A percentile compares a stretch with the other conserved stretches of the same genome.
Evolutionary conservation across 495 filamentous ascomycete genomes (phyloP).

Genomic region (Parathielavia hyrcaniae): DNA sequence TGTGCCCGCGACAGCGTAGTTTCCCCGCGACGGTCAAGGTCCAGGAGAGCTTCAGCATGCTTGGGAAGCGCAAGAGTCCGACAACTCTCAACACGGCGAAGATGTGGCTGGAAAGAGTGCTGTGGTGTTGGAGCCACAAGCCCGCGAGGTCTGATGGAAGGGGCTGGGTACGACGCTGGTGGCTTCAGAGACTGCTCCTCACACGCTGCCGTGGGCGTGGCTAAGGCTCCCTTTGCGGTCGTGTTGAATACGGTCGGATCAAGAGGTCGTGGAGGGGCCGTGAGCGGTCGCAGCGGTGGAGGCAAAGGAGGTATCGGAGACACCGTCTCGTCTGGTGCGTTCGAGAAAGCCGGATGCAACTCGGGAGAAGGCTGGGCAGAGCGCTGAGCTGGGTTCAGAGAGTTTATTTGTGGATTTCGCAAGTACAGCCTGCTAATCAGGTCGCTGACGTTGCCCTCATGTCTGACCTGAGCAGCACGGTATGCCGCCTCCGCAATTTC

Average conservation of each 20-base stretch:
- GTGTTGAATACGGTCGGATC: not conserved
- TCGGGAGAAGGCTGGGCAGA: not conserved
- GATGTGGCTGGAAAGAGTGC: not conserved
- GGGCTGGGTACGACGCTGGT: not conserved
- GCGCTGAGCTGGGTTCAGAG: not conserved
- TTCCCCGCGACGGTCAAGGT: not conserved
- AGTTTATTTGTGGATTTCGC: not conserved
- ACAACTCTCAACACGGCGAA: constrained; percentile 24
- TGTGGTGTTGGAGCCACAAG: not conserved
- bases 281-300: not conserved
- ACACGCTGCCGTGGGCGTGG: too few species aligned
- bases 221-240: too few species aligned
- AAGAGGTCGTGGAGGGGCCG: not conserved
- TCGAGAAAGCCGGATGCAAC: not conserved
- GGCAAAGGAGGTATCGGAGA: constrained; percentile 11
- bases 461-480: constrained; percentile 4
- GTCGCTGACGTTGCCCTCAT: constrained; percentile 12
- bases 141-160: too few species aligned
- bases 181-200: not conserved
- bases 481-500: constrained; percentile 11
- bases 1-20: not conserved
- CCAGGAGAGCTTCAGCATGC: not conserved
- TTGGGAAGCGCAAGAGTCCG: constrained; percentile 13
- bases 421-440: constrained; percentile 7
- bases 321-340: not conserved